phyloP scores from a whole-genome alignment of 129 eudicot species.

The Helichrysum umbraculigerum region DNA sequence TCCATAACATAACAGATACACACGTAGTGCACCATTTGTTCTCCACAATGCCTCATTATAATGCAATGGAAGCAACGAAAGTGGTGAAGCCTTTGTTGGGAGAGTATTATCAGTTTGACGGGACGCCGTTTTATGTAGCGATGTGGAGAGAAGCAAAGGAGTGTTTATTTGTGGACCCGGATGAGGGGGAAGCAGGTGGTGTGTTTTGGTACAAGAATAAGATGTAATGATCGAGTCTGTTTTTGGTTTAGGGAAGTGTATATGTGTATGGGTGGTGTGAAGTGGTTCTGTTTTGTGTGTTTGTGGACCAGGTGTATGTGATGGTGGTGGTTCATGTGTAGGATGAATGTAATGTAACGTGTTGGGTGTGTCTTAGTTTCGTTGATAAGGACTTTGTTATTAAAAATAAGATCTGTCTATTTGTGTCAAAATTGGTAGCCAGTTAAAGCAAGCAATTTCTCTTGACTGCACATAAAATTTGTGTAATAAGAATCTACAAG shows the following conservation, averaged over 20 bases:
- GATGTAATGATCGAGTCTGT: slow-evolving; percentile 12
- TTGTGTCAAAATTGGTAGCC: not conserved
- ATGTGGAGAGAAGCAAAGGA: slow-evolving; percentile 48
- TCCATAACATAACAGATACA: slow-evolving; percentile 55
- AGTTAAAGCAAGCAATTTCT: no score
- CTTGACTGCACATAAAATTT: no score
- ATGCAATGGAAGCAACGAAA: slow-evolving; percentile 49
- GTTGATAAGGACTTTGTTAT: not conserved
- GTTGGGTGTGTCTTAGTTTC: slow-evolving; percentile 17
- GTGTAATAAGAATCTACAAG: no score
- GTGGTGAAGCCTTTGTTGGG: slow-evolving; percentile 42
- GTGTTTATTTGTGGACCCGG: slow-evolving; percentile 50
- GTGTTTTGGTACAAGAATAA: slow-evolving; percentile 52
- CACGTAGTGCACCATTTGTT: slow-evolving; percentile 61
- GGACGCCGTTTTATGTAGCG: slow-evolving; percentile 42
- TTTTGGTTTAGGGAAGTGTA: slow-evolving; percentile 8
- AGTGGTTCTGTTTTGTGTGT: not conserved
- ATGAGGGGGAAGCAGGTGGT: slow-evolving; percentile 34
- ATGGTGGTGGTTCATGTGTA: not conserved
- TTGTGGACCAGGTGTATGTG: slow-evolving; percentile 7
- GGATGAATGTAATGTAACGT: slow-evolving; percentile 8
- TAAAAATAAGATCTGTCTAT: no score
- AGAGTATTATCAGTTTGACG: slow-evolving; percentile 49
- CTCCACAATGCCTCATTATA: slow-evolving; percentile 63
- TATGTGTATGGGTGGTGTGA: slow-evolving; percentile 2